Evolutionary conservation across 768 basidiomycete genomes (phyloP), one percentile per base, ranked within the genome.

Genomic region (Termitomyces sp.): DNA sequence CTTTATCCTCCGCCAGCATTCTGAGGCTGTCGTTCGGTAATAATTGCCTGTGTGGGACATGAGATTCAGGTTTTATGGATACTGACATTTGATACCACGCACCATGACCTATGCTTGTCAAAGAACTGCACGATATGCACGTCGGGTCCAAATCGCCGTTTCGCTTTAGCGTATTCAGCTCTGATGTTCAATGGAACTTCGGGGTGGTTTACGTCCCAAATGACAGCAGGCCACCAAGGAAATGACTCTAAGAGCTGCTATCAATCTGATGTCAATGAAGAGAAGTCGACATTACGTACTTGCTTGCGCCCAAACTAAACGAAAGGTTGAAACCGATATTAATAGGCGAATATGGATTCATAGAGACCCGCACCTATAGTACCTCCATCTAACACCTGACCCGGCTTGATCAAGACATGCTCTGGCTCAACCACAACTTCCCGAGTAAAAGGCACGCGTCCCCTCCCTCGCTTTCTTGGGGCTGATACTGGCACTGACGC

Each of bases 141-240:
- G 28, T 74, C 74, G 11, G 73, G 74, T 28, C 78, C 74, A 24
- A 72, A 73, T 47, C 72, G 74, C 61, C 62, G 62, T 55, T 72
- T 69, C 32, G 67, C 66, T 33, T 68, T 65, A 56, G 71, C 69
- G 57, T 65, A 66, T 33, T 57, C 62, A 36, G 63, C 47, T 30
- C 67, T 46, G 52, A 80, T 71, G 32, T 75, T 73, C 24, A 52
- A 44, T 36, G 88, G 88, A n/a, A 93, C 79, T 0, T 67, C 68
- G 1, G 74, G 69, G 48, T 87, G 82, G 41, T 85, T 82, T 9
- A 81, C 78, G 26, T 86, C 83, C 52, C 79, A 86, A 16, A 94
- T 80, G 9, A 90, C 84, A 9, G 87, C 94, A 41, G 94, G 91
- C 86, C 89, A 96, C 86, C 86, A 95, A 1, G 94, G 94, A 64